Percentiles rank a stretch among this genome's conserved stretches.
phyloP scores from a whole-genome alignment of 306 rosid species.

The Sophora flavescens region DNA sequence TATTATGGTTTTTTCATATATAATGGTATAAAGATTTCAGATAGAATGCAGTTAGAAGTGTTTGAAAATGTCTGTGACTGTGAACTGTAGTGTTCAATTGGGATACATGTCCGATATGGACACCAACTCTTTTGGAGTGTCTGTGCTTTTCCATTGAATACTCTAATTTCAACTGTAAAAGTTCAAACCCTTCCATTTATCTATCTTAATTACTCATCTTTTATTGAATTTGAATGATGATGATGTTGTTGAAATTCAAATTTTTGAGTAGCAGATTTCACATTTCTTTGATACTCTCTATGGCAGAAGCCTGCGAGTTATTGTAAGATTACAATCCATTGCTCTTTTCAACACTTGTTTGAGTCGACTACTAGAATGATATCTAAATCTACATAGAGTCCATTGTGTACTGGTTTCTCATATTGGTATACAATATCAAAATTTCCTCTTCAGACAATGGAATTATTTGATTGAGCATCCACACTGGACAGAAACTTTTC shows the following conservation, averaged over 20 bases:
- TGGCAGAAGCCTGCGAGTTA: background rate
- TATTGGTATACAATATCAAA: background rate
- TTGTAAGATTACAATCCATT: constrained; percentile 12
- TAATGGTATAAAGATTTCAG: no score
- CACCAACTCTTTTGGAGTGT: no score
- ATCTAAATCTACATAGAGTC: background rate
- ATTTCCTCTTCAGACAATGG: constrained; percentile 63
- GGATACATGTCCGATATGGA: no score
- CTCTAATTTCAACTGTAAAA: constrained; percentile 15
- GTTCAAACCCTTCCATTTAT: constrained; percentile 26
- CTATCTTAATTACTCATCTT: background rate
- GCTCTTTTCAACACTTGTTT: constrained; percentile 3
- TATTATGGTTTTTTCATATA: no score
- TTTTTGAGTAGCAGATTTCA: constrained; percentile 3
- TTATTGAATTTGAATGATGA: background rate
- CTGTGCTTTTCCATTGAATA: background rate
- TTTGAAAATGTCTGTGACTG: no score
- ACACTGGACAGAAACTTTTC: constrained; percentile 79
- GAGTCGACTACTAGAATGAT: background rate
- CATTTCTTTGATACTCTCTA: constrained; percentile 20
- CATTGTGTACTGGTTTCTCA: constrained; percentile 25
- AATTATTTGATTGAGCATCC: constrained; percentile 77
- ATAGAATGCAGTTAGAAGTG: no score
- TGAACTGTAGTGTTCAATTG: no score
- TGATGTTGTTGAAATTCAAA: background rate